Base-by-base conservation (phyloP, 306 rosid genomes). In the Betula pendula region DNA sequence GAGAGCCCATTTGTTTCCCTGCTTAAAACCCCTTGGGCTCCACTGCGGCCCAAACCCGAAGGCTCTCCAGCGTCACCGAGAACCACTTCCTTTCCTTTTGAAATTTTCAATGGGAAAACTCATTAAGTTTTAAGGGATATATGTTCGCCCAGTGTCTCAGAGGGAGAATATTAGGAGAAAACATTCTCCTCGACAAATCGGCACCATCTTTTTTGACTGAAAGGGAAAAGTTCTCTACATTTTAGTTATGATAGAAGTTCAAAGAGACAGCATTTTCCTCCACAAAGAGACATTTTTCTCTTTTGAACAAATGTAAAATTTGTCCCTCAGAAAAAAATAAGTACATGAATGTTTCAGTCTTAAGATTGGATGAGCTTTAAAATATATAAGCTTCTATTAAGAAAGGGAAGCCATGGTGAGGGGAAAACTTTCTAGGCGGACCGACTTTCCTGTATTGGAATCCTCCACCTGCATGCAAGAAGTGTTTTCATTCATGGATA, bases 401-500 rank as follows among this genome's bases (percentile, higher is more conserved):
- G 25, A 77, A 35, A 35, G 29, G 42, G 43, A 55, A 66, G n/a
- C 50, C 62, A 19, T 8, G 15, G 38, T 22, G 71, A 62, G 71
- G 20, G 25, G 72, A 27, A 56, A 44, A 25, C 59, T 56, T 20
- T 11, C 69, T 73, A 43, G 19, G 49, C 45, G 33, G 68, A 60
- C 70, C 44, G 27, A 73, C 31, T 50, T 27, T 2, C 20, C 75
- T 72, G 55, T 66, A 33, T 33, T 45, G 53, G 59, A 73, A 52
- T 44, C 53, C 16, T 73, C 77, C 17, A n/a, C 14, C 24, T 69
- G 76, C 60, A 67, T 58, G 68, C 27, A 58, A 48, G 67, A 70
- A 20, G 15, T 6, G 25, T 75, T 85, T 58, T 73, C 24, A 75
- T 60, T 67, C 51, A 20, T 80, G 22, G 38, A 22, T 67, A 52